Evolutionary conservation across 2,329 filamentous ascomycete genomes (phyloP), one percentile per base, ranked within the genome.

Genomic region (Aspergillus texensis): DNA sequence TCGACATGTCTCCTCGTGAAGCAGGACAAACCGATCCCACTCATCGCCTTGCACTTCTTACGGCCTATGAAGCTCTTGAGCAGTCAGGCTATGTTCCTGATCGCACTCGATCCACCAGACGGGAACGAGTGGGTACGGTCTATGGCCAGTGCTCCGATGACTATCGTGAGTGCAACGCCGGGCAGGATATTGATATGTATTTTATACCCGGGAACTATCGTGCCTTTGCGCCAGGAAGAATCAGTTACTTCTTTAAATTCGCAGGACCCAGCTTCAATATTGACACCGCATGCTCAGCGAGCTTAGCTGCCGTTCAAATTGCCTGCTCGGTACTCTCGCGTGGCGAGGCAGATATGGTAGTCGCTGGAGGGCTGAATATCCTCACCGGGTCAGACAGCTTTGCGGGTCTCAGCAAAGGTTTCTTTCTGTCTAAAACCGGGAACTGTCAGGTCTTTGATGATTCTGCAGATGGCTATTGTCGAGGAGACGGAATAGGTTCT

Each of bases 351-450:
- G 91, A 95, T 72, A 94, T 89, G 10, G 92, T 91, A 1, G 86
- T 93, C 41, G 90, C 91, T 1, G 92, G 92, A 62, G 92, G 92
- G 63, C 79, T 91, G 14, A 93, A 91, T 60, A 52, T 75, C 6
- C 83, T 93, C 77, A 93, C 91, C 55, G 92, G 92, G 76, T 89
- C 91, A 0, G 91, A 93, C 75, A 91, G 90, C 80, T 92, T 91
- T 78, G 84, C 89, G 5, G 90, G 89, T 68, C 81, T 94, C 2
- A 89, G 87, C 72, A 86, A 89, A 67, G 74, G 68, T 1, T 65
- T 70, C 14, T 75, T 77, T 45, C 60, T 75, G 5, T 73, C 71
- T 4, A 64, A 66, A 10, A 74, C 68, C 1, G 84, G 84, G 0
- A 73, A 78, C 19, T 86, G 84, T 67, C 83, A 83, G 57, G 77